Percentiles rank a stretch among this genome's conserved stretches.
These are phyloP conservation scores for Uronychia setigera DNA, from an alignment of 73 alveolate species.

Conservation along the genomic window DNA sequence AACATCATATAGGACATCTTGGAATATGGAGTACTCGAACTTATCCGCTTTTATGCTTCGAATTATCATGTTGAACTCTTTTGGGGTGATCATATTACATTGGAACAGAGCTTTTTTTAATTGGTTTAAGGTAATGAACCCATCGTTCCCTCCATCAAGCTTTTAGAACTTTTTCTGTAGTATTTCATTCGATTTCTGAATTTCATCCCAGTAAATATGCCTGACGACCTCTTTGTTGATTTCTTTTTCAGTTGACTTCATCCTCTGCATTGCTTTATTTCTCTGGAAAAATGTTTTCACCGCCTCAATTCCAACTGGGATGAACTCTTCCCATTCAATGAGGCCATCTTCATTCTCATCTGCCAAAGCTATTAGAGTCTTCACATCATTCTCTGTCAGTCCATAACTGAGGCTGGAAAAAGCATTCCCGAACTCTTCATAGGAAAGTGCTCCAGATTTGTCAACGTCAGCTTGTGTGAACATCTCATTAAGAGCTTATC, in stretches of 20 bases:
- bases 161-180: slow-evolving; percentile 30
- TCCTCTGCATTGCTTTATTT: slow-evolving; percentile 38
- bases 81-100: slow-evolving; percentile 33
- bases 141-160: slow-evolving; percentile 39
- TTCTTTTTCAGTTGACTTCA: slow-evolving; percentile 44
- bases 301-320: slow-evolving; percentile 52
- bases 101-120: slow-evolving; percentile 14
- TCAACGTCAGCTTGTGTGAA: slow-evolving; percentile 44
- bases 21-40: slow-evolving; percentile 36
- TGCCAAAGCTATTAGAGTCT: slow-evolving; percentile 48
- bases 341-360: slow-evolving; percentile 55
- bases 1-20: slow-evolving; percentile 32
- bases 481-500: slow-evolving; percentile 51
- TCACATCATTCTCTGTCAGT: slow-evolving; percentile 45
- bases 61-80: slow-evolving; percentile 47
- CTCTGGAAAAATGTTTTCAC: slow-evolving; percentile 50
- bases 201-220: slow-evolving; percentile 37
- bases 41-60: slow-evolving; percentile 25
- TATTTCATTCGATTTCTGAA: slow-evolving; percentile 12
- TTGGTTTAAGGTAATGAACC: slow-evolving; percentile 15
- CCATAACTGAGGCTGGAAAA: background rate
- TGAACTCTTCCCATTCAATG: slow-evolving; percentile 50
- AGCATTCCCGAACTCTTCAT: background rate
- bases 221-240: slow-evolving; percentile 30
- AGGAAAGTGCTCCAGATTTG: background rate